Evolutionary conservation across 345 rosid genomes (phyloP).

Genomic region (Populus alba): DNA sequence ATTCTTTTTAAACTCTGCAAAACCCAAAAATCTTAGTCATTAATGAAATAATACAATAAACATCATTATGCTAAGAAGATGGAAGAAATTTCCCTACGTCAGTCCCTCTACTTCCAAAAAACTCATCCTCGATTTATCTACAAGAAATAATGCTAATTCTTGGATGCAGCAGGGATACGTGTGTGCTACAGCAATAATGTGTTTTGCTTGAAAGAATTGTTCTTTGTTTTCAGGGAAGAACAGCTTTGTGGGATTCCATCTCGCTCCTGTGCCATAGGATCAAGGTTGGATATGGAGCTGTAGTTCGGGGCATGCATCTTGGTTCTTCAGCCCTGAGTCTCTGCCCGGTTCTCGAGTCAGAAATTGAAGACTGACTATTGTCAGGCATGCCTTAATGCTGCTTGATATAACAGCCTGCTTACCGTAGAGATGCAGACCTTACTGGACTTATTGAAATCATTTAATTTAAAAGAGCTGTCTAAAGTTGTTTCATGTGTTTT

Average conservation of each 20-base stretch:
- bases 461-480: not conserved
- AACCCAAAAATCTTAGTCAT: too few relatives aligned
- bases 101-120: too few relatives aligned
- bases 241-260: slow-evolving; percentile 86
- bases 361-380: slow-evolving; percentile 42
- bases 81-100: too few relatives aligned
- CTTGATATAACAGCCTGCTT: too few relatives aligned
- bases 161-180: not conserved
- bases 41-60: too few relatives aligned
- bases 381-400: not conserved
- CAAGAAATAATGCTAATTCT: not conserved
- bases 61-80: too few relatives aligned
- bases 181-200: not conserved
- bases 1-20: too few relatives aligned
- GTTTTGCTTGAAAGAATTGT: not conserved
- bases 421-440: not conserved
- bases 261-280: slow-evolving; percentile 74
- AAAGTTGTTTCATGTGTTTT: not conserved
- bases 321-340: slow-evolving; percentile 79
- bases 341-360: slow-evolving; percentile 66
- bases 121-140: too few relatives aligned
- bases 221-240: slow-evolving; percentile 65
- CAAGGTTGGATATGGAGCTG: slow-evolving; percentile 70
- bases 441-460: not conserved
- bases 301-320: slow-evolving; percentile 83